These are phyloP conservation scores for Sporothrix dimorphospora DNA, from an alignment of 2,329 filamentous ascomycete species.

Conservation along the genomic window DNA sequence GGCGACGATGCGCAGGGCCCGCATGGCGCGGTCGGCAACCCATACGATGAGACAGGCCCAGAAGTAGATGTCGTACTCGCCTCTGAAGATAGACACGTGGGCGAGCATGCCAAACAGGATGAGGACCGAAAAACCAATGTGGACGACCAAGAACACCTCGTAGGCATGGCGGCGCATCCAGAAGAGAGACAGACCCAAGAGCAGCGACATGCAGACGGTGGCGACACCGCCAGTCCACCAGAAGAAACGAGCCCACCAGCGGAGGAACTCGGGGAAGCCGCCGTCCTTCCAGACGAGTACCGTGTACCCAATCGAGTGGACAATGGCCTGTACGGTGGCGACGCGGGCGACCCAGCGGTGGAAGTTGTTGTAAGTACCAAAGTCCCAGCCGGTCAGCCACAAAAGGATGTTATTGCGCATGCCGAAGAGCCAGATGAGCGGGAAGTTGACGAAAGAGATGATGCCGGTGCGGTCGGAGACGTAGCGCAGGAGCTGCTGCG, in stretches of 20 bases:
- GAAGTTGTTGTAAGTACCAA: conserved; percentile 67
- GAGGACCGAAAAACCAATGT: conserved; percentile 48
- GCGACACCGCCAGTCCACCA: conserved; percentile 39
- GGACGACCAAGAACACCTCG: conserved; percentile 51
- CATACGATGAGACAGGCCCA: conserved; percentile 29
- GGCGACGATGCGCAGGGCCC: conserved; percentile 47
- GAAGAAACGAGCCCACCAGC: conserved; percentile 18
- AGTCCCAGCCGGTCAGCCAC: conserved; percentile 71
- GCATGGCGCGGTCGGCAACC: conserved; percentile 35
- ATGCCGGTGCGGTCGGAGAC: conserved; percentile 35
- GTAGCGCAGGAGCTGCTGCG: conserved; percentile 31
- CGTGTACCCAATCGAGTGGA: conserved; percentile 65
- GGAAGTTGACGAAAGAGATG: conserved; percentile 31
- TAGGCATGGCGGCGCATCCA: conserved; percentile 58
- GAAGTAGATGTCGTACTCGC: conserved; percentile 45
- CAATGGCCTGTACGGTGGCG: conserved; percentile 62
- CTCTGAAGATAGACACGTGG: conserved; percentile 49
- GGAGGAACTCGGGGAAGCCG: neutral
- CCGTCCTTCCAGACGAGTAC: conserved; percentile 41
- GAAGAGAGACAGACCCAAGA: conserved; percentile 54
- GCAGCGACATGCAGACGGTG: conserved; percentile 50
- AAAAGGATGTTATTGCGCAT: conserved; percentile 68
- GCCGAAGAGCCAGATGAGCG: conserved; percentile 54
- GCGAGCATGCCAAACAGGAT: conserved; percentile 42
- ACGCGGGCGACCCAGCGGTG: conserved; percentile 69